Base-by-base conservation (phyloP, 2,329 filamentous ascomycete genomes). In the Aspergillus flavus region DNA sequence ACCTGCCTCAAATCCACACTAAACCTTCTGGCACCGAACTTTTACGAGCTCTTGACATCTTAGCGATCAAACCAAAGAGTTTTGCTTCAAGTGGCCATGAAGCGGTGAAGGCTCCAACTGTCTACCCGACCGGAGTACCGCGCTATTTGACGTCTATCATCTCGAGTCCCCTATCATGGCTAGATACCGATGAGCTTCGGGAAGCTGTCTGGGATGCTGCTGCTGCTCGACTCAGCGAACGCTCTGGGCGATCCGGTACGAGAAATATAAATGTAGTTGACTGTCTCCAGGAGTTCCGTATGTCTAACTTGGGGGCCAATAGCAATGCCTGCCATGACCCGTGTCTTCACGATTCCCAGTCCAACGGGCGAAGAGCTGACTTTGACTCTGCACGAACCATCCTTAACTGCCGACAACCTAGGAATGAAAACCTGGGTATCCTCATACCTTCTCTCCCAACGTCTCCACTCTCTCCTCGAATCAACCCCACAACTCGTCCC, bases 381-480 rank as follows among this genome's bases (percentile, higher is more conserved):
- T 53, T 81, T 99, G 57, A 84, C 85, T 41, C 87, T 99, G 45
- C 86, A 92, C 61, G 95, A 99, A 75, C 95, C 95, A 1, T 89
- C 93, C 0, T 82, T 98, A 61, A 96, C 92, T 0, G 91, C 91
- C 7, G 94, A 97, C 76, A 91, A 92, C 63, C 83, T 98, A 21
- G 95, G 95, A 1, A 85, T 96, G 76, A 98, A 99, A 78, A 99
- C 95, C 0, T 98, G 95, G 95, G 92, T 91, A 0, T 94, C 93
- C 0, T 94, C 93, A 0, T 96, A 93, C 73, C 85, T 96, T 2
- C 87, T 98, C 5, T 91, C 94, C 0, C 90, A 87, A 68, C 87
- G 91, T 28, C 85, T 98, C 30, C 72, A 76, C 61, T 68, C 61
- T 4, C 60, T 79, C 5, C 88, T 80, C 61, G 74, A 75, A 16